A percentile compares a stretch with the other conserved stretches of the same genome.
phyloP scores from a whole-genome alignment of 2,329 filamentous ascomycete species.

The Sarocladiaceae sp. region DNA sequence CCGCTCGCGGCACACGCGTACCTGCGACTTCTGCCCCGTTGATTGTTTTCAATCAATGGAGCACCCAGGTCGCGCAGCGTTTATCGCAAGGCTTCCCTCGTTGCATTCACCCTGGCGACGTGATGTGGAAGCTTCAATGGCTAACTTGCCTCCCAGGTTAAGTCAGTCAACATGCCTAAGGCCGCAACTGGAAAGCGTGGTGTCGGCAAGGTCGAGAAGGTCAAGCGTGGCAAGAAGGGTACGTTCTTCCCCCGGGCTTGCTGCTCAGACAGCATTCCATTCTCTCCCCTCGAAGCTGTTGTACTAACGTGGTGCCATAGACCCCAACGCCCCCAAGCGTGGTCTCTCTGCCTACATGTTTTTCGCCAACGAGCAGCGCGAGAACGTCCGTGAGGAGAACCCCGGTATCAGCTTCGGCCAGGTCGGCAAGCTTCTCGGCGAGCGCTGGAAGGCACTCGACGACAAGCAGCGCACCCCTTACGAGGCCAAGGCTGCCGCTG shows the following conservation, averaged over 20 bases:
- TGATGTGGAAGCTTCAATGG: background rate
- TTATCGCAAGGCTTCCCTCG: background rate
- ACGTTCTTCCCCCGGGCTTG: conserved; percentile 21
- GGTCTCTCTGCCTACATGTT: conserved; percentile 99
- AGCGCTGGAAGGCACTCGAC: conserved; percentile 96
- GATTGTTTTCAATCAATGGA: too few relatives aligned
- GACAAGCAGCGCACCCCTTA: conserved; percentile 92
- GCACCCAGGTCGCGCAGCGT: background rate
- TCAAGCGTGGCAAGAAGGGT: conserved; percentile 56
- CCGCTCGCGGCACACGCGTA: too few relatives aligned
- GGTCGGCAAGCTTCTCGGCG: conserved; percentile 96
- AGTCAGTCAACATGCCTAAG: conserved; percentile 52
- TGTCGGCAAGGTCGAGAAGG: conserved; percentile 47
- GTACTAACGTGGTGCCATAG: conserved; percentile 42
- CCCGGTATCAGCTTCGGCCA: conserved; percentile 97
- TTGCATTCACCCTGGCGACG: background rate
- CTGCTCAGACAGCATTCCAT: background rate
- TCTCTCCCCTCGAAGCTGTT: background rate
- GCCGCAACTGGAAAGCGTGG: conserved; percentile 48
- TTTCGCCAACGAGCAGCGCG: conserved; percentile 99
- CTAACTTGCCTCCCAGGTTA: conserved; percentile 4
- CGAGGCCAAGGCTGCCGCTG: conserved; percentile 90
- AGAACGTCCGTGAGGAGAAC: conserved; percentile 97
- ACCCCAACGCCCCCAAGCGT: conserved; percentile 98
- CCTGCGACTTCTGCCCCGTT: too few relatives aligned